Percentiles rank a stretch among this genome's conserved stretches.
phyloP scores from a whole-genome alignment of 2,329 filamentous ascomycete species.

The Xylaria sp. region DNA sequence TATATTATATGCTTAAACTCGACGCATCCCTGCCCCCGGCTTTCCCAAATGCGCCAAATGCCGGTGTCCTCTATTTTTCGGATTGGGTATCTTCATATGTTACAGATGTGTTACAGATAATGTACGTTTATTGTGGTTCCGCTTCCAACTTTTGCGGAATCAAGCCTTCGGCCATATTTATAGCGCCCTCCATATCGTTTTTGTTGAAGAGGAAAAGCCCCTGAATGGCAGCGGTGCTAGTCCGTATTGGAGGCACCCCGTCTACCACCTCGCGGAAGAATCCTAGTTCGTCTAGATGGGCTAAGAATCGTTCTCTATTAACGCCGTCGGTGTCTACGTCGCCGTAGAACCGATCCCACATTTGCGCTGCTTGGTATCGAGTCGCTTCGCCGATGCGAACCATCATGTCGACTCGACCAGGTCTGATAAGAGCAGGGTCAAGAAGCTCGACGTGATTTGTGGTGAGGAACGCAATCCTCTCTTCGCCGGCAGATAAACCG shows the following conservation, averaged over 20 bases:
- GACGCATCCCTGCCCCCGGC: no score
- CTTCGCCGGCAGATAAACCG: constrained; percentile 92
- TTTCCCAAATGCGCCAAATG: background rate
- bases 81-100: constrained; percentile 35
- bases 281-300: constrained; percentile 70
- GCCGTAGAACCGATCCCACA: constrained; percentile 96
- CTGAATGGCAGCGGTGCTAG: constrained; percentile 91
- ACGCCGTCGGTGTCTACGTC: constrained; percentile 72
- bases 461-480: constrained; percentile 91
- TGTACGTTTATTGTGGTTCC: constrained; percentile 38
- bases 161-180: constrained; percentile 75
- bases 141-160: constrained; percentile 63
- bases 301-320: constrained; percentile 72
- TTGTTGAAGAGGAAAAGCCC: constrained; percentile 97
- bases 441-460: constrained; percentile 92
- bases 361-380: constrained; percentile 78
- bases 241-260: constrained; percentile 52
- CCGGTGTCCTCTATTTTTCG: constrained; percentile 5
- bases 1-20: background rate
- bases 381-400: constrained; percentile 88
- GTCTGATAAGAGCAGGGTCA: constrained; percentile 86
- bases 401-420: constrained; percentile 93
- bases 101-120: constrained; percentile 31
- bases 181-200: constrained; percentile 84
- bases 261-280: constrained; percentile 66